Percentiles rank a stretch among this genome's conserved stretches.
Conservation (phyloP, 371 early-diverging fungal species). For the Syncephalastrum racemosum region DNA sequence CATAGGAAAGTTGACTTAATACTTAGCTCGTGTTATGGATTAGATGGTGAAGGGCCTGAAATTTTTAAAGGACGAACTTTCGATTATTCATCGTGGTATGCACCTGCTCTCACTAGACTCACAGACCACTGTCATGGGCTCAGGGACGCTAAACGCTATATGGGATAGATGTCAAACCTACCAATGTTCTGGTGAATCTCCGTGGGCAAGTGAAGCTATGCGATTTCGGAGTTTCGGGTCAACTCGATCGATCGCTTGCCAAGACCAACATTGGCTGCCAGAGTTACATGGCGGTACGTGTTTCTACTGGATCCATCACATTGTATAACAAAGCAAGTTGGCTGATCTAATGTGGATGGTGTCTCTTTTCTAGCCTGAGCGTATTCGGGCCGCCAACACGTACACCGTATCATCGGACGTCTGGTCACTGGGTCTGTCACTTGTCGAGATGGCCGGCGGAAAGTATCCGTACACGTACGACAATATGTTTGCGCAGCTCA, state of each 20-base stretch:
- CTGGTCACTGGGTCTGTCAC: constrained; percentile 92
- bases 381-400: constrained; percentile 62
- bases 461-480: constrained; percentile 75
- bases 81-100: constrained; percentile 86
- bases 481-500: constrained; percentile 84
- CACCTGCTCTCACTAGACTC: background rate
- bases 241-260: constrained; percentile 86
- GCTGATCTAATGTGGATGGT: background rate
- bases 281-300: constrained; percentile 89
- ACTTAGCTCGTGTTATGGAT: background rate
- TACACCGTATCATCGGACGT: constrained; percentile 84
- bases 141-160: background rate
- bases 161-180: constrained; percentile 86
- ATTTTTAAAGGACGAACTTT: constrained; percentile 86
- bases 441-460: constrained; percentile 90
- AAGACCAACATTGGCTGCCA: constrained; percentile 94
- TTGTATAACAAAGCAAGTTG: too few relatives aligned
- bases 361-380: constrained; percentile 66
- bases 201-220: constrained; percentile 91
- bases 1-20: background rate
- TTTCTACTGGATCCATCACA: too few relatives aligned
- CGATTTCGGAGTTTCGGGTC: constrained; percentile 90
- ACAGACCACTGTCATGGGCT: background rate
- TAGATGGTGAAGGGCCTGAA: constrained; percentile 86
- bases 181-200: constrained; percentile 87